Evolutionary conservation across 768 basidiomycete genomes (phyloP).

Genomic region (Artomyces pyxidatus): DNA sequence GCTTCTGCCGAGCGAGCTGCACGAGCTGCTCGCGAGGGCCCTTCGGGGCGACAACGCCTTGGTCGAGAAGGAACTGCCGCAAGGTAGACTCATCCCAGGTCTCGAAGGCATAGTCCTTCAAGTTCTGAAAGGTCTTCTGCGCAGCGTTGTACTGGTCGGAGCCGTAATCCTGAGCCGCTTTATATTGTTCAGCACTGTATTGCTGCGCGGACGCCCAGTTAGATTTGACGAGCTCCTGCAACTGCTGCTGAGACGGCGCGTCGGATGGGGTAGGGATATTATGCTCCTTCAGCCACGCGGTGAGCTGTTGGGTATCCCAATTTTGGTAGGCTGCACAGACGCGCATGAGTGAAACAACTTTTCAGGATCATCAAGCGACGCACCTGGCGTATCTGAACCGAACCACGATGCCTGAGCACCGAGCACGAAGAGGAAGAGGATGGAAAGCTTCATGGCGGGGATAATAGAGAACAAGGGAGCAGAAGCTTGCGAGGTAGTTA

Average conservation of each 20-base stretch:
- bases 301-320: constrained; percentile 9
- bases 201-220: constrained; percentile 40
- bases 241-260: constrained; percentile 28
- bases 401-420: constrained; percentile 26
- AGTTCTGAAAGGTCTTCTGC: constrained; percentile 50
- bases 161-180: constrained; percentile 21
- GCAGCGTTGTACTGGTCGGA: constrained; percentile 56
- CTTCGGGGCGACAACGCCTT: constrained; percentile 78
- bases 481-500: no score
- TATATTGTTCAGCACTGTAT: constrained; percentile 47
- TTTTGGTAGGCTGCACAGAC: constrained; percentile 30
- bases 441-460: constrained; percentile 11
- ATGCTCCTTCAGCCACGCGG: background rate
- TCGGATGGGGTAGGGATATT: background rate
- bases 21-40: constrained; percentile 76
- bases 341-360: constrained; percentile 52
- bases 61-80: constrained; percentile 76
- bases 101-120: constrained; percentile 51
- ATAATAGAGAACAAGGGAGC: no score
- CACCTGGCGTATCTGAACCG: constrained; percentile 27
- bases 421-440: constrained; percentile 25
- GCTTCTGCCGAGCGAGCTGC: constrained; percentile 66
- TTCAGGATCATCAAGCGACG: constrained; percentile 42
- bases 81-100: constrained; percentile 80
- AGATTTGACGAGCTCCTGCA: constrained; percentile 44